phyloP scores from a whole-genome alignment of 441 rosid species.

The Pelargonium australe region DNA sequence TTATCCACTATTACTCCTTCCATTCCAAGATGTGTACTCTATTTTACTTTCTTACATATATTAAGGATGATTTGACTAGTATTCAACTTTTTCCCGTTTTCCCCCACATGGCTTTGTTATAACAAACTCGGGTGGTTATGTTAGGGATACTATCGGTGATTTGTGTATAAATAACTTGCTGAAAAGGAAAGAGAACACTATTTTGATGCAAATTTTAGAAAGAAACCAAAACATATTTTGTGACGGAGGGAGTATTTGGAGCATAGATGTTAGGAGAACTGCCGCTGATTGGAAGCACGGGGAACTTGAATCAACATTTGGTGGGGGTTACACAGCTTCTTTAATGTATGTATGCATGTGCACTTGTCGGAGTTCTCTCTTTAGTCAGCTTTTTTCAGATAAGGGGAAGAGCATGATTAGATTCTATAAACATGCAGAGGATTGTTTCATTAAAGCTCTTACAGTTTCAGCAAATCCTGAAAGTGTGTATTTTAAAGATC shows the following conservation, averaged over 20 bases:
- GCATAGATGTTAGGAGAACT: background rate
- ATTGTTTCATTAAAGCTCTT: background rate
- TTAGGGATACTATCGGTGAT: too few relatives aligned
- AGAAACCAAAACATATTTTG: too few relatives aligned
- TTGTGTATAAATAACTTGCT: too few relatives aligned
- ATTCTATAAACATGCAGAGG: background rate
- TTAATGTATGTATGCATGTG: background rate
- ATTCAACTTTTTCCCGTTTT: too few relatives aligned
- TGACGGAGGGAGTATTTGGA: background rate
- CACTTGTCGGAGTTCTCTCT: background rate
- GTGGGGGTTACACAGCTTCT: background rate
- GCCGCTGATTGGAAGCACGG: background rate
- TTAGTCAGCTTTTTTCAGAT: background rate
- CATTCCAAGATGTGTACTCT: too few relatives aligned
- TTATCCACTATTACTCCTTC: too few relatives aligned
- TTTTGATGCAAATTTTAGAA: too few relatives aligned
- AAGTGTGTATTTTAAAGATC: background rate
- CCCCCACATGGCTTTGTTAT: too few relatives aligned
- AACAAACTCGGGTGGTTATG: too few relatives aligned
- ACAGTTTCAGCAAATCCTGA: slow-evolving; percentile 2
- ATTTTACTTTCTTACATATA: too few relatives aligned
- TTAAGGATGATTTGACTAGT: too few relatives aligned
- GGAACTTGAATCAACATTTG: background rate
- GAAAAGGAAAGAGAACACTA: too few relatives aligned
- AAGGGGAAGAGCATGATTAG: background rate